phyloP scores from a whole-genome alignment of 441 rosid species.

The Arabidopsis lyrata region DNA sequence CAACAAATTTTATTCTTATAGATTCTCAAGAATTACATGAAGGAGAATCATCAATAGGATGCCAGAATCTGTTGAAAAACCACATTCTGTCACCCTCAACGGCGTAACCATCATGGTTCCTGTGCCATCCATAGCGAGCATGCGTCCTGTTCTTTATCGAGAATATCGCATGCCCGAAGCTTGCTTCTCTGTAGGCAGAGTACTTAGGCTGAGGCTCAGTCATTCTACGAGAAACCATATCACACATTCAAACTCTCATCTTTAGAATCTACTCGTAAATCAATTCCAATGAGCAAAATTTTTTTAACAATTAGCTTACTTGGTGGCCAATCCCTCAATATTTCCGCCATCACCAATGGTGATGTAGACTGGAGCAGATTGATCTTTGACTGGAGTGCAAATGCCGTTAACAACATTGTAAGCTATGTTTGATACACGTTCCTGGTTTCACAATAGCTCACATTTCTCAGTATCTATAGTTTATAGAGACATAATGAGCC shows the following conservation, averaged over 20 bases:
- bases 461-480: background rate
- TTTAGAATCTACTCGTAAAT: background rate
- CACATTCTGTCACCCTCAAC: slow-evolving; percentile 82
- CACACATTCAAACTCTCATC: slow-evolving; percentile 8
- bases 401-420: slow-evolving; percentile 68
- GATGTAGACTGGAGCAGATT: slow-evolving; percentile 79
- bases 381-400: slow-evolving; percentile 65
- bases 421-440: slow-evolving; percentile 78
- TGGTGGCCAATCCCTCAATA: slow-evolving; percentile 73
- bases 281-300: background rate
- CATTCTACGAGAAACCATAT: slow-evolving; percentile 58
- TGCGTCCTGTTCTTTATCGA: slow-evolving; percentile 78
- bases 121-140: slow-evolving; percentile 79
- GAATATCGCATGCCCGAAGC: slow-evolving; percentile 84
- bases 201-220: slow-evolving; percentile 83
- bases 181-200: slow-evolving; percentile 83
- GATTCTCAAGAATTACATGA: slow-evolving; percentile 32
- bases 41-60: slow-evolving; percentile 59
- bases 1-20: slow-evolving; percentile 7
- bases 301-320: slow-evolving; percentile 48
- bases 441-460: slow-evolving; percentile 51
- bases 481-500: background rate
- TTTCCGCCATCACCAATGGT: slow-evolving; percentile 94
- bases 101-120: slow-evolving; percentile 77
- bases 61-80: slow-evolving; percentile 77